These are phyloP conservation scores for Rubia yunnanensis DNA, from an alignment of 257 asterid species.

Conservation along the genomic window DNA sequence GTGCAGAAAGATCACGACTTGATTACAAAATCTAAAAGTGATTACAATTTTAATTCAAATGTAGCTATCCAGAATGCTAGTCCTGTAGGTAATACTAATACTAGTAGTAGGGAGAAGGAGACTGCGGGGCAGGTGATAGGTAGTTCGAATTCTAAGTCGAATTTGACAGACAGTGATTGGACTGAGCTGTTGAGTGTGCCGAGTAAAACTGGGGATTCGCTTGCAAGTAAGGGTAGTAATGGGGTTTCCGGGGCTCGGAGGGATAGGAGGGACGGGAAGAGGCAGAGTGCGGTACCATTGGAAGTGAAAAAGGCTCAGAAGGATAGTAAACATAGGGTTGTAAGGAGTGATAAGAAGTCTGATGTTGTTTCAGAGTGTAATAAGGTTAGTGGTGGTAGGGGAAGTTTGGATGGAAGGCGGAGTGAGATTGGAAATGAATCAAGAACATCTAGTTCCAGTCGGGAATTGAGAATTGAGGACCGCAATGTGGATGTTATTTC, in stretches of 20 bases:
- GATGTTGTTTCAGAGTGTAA: conserved; percentile 38
- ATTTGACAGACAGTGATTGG: conserved; percentile 81
- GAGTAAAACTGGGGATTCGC: conserved; percentile 32
- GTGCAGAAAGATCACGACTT: conserved; percentile 28
- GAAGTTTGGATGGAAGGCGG: conserved; percentile 29
- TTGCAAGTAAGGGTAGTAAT: conserved; percentile 26
- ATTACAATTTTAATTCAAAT: conserved; percentile 21
- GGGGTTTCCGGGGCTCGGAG: conserved; percentile 32
- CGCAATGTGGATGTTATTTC: conserved; percentile 14
- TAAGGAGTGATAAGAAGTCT: conserved; percentile 37
- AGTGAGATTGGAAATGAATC: conserved; percentile 35
- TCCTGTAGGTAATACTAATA: conserved; percentile 24
- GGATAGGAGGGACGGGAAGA: conserved; percentile 40
- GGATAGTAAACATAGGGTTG: conserved; percentile 30
- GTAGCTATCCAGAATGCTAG: conserved; percentile 13
- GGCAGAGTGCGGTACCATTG: conserved; percentile 30
- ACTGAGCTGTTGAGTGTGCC: conserved; percentile 81
- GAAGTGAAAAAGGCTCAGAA: conserved; percentile 31
- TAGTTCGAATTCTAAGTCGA: conserved; percentile 32
- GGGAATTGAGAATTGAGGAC: conserved; percentile 34
- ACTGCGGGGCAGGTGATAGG: conserved; percentile 15
- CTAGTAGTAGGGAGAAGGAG: conserved; percentile 26
- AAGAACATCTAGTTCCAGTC: conserved; percentile 21
- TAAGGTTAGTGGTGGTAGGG: conserved; percentile 26
- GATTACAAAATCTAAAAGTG: conserved; percentile 10